phyloP scores from a whole-genome alignment of 345 rosid species.

The Pseudoturritis turrita region DNA sequence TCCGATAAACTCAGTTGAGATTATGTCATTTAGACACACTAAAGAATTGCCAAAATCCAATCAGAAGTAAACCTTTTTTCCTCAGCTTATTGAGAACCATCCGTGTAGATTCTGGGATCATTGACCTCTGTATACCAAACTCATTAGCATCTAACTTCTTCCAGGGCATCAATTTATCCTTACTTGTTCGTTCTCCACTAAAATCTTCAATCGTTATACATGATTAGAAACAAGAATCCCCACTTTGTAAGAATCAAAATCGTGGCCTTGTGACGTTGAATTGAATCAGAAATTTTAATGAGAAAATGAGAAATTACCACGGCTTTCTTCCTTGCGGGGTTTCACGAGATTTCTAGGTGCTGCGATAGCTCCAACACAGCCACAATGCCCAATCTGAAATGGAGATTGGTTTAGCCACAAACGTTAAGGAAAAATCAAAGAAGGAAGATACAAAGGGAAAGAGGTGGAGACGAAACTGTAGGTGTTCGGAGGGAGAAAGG shows the following conservation, averaged over 20 bases:
- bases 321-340: slow-evolving; percentile 27
- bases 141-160: slow-evolving; percentile 52
- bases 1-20: background rate
- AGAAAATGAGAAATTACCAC: slow-evolving; percentile 5
- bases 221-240: background rate
- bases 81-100: slow-evolving; percentile 55
- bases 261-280: background rate
- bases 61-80: slow-evolving; percentile 36
- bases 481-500: slow-evolving; percentile 30
- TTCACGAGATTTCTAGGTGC: slow-evolving; percentile 25
- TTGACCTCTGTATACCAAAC: slow-evolving; percentile 54
- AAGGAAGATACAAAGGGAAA: background rate
- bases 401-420: background rate
- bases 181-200: slow-evolving; percentile 19
- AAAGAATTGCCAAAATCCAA: background rate
- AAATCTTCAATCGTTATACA: background rate
- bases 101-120: slow-evolving; percentile 53
- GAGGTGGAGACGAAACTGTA: slow-evolving; percentile 27
- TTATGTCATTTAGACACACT: background rate
- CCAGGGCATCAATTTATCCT: slow-evolving; percentile 33
- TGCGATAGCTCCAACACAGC: slow-evolving; percentile 28
- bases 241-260: background rate
- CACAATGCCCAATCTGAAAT: slow-evolving; percentile 32
- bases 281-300: background rate
- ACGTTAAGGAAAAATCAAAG: background rate